Conservation (phyloP, 2,329 filamentous ascomycete species). For the Allantophomopsis cytisporea region DNA sequence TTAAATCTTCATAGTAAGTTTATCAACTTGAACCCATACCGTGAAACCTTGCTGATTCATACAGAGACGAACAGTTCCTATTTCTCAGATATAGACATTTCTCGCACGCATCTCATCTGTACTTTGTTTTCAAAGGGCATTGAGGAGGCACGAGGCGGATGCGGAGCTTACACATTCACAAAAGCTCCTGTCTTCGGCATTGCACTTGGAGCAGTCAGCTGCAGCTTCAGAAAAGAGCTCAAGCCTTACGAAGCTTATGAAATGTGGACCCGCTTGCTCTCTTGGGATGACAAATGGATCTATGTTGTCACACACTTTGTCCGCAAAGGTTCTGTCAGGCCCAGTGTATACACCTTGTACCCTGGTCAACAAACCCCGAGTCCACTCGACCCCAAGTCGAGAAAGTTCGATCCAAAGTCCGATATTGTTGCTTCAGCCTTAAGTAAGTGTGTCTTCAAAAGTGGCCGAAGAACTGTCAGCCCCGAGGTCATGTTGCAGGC, state of each 20-base stretch:
- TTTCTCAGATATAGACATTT: conserved; percentile 56
- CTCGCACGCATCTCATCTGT: conserved; percentile 68
- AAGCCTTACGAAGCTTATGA: conserved; percentile 56
- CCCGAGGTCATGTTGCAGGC: no score
- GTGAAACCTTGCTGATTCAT: no score
- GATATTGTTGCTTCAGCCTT: conserved; percentile 34
- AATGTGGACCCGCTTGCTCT: conserved; percentile 56
- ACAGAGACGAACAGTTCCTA: conserved; percentile 48
- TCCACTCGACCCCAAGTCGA: neutral
- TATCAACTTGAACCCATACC: no score
- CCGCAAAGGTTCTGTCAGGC: conserved; percentile 41
- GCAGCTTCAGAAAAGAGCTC: conserved; percentile 63
- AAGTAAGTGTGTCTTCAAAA: conserved; percentile 45
- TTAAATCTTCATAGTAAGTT: conserved; percentile 54
- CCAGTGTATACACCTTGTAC: conserved; percentile 27
- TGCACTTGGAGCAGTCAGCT: conserved; percentile 59
- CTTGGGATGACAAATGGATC: conserved; percentile 74
- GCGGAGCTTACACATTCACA: conserved; percentile 34
- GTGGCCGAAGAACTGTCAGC: no score
- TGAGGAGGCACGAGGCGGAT: conserved; percentile 29
- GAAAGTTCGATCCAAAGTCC: conserved; percentile 1
- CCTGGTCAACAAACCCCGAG: neutral
- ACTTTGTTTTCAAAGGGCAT: conserved; percentile 50
- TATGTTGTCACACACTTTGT: conserved; percentile 67
- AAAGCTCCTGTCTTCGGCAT: conserved; percentile 31